Evolutionary conservation across 306 rosid species (phyloP).

Genomic region (Ziziphus jujuba): DNA sequence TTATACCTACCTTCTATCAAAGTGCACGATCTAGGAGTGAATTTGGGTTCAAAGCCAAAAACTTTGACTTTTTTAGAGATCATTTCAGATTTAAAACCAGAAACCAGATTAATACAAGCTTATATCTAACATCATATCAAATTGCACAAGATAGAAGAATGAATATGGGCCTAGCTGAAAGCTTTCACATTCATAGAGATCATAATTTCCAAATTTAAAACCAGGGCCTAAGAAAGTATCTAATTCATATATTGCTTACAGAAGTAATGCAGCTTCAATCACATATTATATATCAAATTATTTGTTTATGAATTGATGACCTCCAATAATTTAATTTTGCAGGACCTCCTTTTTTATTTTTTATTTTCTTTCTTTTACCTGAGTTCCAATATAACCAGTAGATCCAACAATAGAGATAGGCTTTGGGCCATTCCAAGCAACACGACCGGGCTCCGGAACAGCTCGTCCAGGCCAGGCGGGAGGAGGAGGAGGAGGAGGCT

Average conservation of each 20-base stretch:
- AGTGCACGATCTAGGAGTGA: no score
- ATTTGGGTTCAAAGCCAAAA: no score
- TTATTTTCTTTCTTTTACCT: constrained; percentile 41
- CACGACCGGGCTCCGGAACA: constrained; percentile 41
- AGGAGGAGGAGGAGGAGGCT: constrained; percentile 43
- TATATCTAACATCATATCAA: no score
- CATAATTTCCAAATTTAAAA: background rate
- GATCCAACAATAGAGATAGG: constrained; percentile 86
- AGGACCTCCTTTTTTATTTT: no score
- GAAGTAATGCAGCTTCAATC: background rate
- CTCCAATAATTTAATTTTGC: no score
- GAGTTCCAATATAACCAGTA: constrained; percentile 98
- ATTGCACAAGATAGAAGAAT: no score
- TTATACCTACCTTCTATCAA: no score
- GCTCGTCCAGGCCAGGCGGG: constrained; percentile 99
- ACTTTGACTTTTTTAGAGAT: background rate
- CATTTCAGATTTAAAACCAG: background rate
- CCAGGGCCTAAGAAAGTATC: background rate
- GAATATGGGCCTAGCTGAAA: no score
- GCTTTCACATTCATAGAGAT: background rate
- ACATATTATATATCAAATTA: background rate
- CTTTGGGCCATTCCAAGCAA: constrained; percentile 87
- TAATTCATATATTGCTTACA: background rate
- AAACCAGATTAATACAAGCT: background rate
- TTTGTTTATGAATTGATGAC: no score